Evolutionary conservation across 2,329 filamentous ascomycete genomes (phyloP), one percentile per base, ranked within the genome.

Genomic region (Aspergillus novofumigatus): DNA sequence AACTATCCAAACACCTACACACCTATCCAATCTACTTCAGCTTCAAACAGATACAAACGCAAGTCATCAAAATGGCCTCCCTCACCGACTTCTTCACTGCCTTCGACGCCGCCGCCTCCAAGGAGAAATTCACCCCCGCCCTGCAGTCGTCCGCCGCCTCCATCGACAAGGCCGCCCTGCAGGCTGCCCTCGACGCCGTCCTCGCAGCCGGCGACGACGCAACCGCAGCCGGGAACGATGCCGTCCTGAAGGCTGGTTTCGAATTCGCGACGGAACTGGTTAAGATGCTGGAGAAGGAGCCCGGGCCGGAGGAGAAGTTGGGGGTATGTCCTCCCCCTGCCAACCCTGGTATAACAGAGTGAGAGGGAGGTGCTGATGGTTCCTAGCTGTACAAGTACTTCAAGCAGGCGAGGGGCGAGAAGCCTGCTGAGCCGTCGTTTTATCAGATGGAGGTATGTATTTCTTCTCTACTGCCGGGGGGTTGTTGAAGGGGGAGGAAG

Each of bases 241-340:
- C 61, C 48, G 62, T 64, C 23, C 61, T 72, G 26, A 68, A 69
- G 56, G 64, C 62, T 2, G 70, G 63, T 1, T 72, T 72, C 47
- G 67, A 71, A 61, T 72, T 69, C 52, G 70, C 70, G 7, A 62
- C 67, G 11, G 64, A 65, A 61, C 53, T 69, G 9, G 66, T 72
- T 3, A 69, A 68, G 67, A 65, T 66, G 63, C 57, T 72, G 38
- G 56, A 60, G 47, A 59, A 55, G 48, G 60, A 65, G 38, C 67
- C 69, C 4, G 63, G 59, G 25, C 56, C 58, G 35, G 57, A 60
- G 25, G 69, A 69, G 56, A 68, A 67, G 62, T 57, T 67, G 61
- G 62, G 63, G 38, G 77, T 79, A 69, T 51, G 66, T 35, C 28
- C 10, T 29, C 11, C 10, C 9, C 11, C 29, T 32, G 29, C 29